A percentile compares a stretch with the other conserved stretches of the same genome.
Evolutionary conservation across 352 stramenopile species (phyloP).

Genomic region (Halophytophthora polymorphica): DNA sequence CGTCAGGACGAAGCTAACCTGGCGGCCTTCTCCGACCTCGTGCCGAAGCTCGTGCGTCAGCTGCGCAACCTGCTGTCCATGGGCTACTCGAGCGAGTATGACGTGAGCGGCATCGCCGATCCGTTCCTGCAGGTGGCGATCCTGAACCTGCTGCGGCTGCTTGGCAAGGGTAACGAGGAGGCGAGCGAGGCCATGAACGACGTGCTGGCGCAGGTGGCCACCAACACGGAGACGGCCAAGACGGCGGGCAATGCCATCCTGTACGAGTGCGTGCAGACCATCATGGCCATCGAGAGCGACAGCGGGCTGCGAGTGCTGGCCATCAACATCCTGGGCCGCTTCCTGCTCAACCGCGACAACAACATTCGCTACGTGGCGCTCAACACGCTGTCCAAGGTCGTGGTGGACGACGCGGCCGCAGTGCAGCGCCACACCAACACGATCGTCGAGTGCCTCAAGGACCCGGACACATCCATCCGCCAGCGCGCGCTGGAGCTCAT

Average conservation of each 20-base stretch:
- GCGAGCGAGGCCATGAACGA: constrained; percentile 95
- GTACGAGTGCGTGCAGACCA: constrained; percentile 99
- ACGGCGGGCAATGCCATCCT: constrained; percentile 99
- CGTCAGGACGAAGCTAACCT: constrained; percentile 69
- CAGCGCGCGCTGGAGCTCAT: constrained; percentile 98
- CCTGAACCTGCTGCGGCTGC: constrained; percentile 90
- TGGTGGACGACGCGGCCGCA: constrained; percentile 88
- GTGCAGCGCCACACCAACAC: constrained; percentile 97
- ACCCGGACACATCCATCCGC: constrained; percentile 98
- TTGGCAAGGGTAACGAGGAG: constrained; percentile 95
- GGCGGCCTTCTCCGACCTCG: constrained; percentile 72
- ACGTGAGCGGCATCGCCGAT: constrained; percentile 97
- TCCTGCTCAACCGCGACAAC: constrained; percentile 99
- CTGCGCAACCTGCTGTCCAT: constrained; percentile 97
- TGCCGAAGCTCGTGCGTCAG: constrained; percentile 73
- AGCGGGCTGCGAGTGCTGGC: constrained; percentile 95
- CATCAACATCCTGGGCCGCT: constrained; percentile 99
- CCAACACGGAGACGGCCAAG: constrained; percentile 99
- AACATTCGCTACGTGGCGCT: constrained; percentile 99
- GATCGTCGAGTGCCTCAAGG: constrained; percentile 94
- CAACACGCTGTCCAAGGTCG: constrained; percentile 94
- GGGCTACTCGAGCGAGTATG: constrained; percentile 98
- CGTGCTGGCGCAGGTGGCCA: constrained; percentile 98
- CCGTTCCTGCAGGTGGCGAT: constrained; percentile 95
- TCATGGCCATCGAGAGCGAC: constrained; percentile 98